phyloP scores from a whole-genome alignment of 2,329 filamentous ascomycete species.

The Truncatella angustata region DNA sequence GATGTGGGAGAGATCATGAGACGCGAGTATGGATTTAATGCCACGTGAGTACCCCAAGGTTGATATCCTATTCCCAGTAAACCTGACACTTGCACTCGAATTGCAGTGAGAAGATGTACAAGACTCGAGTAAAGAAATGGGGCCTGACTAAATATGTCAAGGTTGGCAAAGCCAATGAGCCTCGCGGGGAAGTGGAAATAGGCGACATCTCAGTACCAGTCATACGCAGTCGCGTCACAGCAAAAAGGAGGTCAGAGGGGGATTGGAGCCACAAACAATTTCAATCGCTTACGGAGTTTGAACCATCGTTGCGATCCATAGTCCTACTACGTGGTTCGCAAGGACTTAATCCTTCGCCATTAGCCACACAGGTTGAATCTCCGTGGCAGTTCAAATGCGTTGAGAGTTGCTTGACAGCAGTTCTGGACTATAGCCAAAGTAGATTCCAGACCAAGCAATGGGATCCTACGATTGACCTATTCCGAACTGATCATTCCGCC shows the following conservation, averaged over 20 bases:
- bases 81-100: not conserved
- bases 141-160: conserved; percentile 44
- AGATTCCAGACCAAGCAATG: not conserved
- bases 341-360: not conserved
- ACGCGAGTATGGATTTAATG: not conserved
- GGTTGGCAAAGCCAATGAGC: conserved; percentile 57
- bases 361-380: not conserved
- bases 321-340: not conserved
- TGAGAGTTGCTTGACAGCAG: not conserved
- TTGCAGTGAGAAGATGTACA: conserved; percentile 2
- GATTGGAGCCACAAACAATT: too few relatives aligned
- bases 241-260: not conserved
- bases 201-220: not conserved
- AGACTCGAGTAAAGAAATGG: not conserved
- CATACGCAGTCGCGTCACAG: conserved; percentile 1
- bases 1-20: conserved; percentile 10
- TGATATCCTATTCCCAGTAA: not conserved
- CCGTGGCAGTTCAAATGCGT: not conserved
- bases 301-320: not conserved
- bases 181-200: not conserved
- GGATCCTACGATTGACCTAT: not conserved
- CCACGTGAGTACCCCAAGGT: not conserved
- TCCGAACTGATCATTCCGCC: not conserved
- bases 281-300: not conserved
- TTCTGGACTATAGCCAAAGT: not conserved